A percentile compares a stretch with the other conserved stretches of the same genome.
These are phyloP conservation scores for Trichoderma asperelloides DNA, from an alignment of 495 filamentous ascomycete genomes.

Conservation along the genomic window DNA sequence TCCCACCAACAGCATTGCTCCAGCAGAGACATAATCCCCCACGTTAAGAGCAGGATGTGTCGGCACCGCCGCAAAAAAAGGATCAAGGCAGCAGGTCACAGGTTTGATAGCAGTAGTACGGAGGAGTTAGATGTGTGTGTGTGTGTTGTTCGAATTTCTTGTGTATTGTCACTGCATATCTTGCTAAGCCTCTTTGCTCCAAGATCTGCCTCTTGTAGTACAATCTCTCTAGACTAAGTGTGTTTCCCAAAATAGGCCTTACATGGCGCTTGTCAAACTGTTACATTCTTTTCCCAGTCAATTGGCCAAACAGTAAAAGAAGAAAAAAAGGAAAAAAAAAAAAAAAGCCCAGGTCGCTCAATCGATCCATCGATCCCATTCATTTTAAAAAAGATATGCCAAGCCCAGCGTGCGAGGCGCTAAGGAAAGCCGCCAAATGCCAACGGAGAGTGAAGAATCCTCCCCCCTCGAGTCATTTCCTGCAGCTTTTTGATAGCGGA, in stretches of 20 bases:
- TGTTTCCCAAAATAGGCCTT: background rate
- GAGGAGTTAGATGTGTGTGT: background rate
- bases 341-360: background rate
- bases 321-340: background rate
- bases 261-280: background rate
- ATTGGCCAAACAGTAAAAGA: background rate
- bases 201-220: background rate
- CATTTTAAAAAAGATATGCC: background rate
- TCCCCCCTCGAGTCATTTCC: background rate
- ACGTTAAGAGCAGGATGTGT: background rate
- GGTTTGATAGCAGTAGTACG: background rate
- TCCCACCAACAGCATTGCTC: background rate
- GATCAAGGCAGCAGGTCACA: background rate
- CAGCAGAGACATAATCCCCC: background rate
- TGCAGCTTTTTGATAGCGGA: background rate
- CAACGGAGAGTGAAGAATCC: background rate
- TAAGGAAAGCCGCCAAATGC: background rate
- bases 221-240: background rate
- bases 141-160: no score
- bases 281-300: background rate
- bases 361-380: background rate
- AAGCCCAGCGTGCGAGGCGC: background rate
- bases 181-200: no score
- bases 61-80: background rate
- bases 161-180: background rate